These are phyloP conservation scores for Aureobasidium subglaciale DNA, from an alignment of 2,329 filamentous ascomycete species.

Conservation along the genomic window DNA sequence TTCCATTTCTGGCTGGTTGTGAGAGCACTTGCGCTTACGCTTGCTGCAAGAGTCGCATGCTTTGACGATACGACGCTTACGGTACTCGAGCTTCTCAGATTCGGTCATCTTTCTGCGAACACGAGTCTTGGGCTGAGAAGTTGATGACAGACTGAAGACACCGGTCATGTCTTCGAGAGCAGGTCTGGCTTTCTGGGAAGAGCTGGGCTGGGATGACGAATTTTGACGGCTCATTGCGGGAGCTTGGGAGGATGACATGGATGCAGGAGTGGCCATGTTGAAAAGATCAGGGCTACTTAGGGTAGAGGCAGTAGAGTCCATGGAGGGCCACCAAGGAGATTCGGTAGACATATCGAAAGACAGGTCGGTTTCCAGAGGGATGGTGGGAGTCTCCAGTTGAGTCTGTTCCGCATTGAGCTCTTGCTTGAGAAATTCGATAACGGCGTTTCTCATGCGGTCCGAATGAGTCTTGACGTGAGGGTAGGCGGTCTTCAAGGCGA, in stretches of 20 bases:
- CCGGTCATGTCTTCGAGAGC: conserved; percentile 32
- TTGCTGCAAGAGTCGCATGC: conserved; percentile 31
- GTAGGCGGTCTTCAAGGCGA: conserved; percentile 29
- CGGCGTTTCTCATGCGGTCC: conserved; percentile 34
- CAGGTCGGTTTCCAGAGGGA: conserved; percentile 8
- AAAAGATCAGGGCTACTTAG: conserved; percentile 28
- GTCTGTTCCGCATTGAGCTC: conserved; percentile 27
- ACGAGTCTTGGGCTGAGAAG: conserved; percentile 28
- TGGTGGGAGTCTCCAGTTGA: conserved; percentile 20
- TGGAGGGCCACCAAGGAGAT: conserved; percentile 27
- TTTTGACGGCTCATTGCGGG: conserved; percentile 14
- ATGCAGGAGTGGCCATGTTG: conserved; percentile 24
- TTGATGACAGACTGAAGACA: conserved; percentile 30
- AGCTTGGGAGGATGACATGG: conserved; percentile 21
- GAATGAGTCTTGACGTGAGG: conserved; percentile 30
- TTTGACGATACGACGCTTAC: conserved; percentile 31
- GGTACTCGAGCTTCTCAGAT: conserved; percentile 32
- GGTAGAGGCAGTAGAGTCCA: conserved; percentile 25
- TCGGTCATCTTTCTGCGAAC: conserved; percentile 33
- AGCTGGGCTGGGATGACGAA: background rate
- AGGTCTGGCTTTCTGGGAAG: conserved; percentile 15
- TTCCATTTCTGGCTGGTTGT: conserved; percentile 24
- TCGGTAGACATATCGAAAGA: conserved; percentile 12
- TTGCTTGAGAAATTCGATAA: conserved; percentile 32
- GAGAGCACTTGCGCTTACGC: conserved; percentile 28